Conservation (phyloP, 495 filamentous ascomycete species). For the Symbiotaphrina buchneri region DNA sequence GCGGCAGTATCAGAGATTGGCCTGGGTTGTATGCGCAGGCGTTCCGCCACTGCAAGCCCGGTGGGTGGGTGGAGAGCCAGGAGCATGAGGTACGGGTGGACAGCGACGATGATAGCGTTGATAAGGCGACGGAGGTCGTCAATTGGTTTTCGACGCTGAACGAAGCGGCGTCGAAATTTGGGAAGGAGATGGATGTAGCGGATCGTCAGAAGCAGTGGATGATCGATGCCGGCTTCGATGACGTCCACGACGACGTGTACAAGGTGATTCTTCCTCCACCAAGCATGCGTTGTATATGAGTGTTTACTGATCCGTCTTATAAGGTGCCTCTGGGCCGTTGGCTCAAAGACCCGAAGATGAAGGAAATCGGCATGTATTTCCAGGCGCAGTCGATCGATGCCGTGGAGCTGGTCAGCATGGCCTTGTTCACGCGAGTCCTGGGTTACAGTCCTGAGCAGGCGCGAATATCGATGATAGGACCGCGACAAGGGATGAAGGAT, state of each 20-base stretch:
- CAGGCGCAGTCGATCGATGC: constrained; percentile 18
- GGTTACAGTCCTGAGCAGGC: constrained; percentile 27
- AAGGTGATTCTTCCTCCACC: constrained; percentile 4
- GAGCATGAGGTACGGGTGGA: constrained; percentile 18
- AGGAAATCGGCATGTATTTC: constrained; percentile 4
- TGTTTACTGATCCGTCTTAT: constrained; percentile 4
- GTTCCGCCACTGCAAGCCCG: constrained; percentile 17
- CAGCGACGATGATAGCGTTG: constrained; percentile 21
- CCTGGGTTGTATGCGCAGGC: constrained; percentile 10
- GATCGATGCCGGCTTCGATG: constrained; percentile 13
- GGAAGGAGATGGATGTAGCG: constrained; percentile 7
- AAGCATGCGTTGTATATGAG: constrained; percentile 5
- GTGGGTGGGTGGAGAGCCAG: constrained; percentile 30
- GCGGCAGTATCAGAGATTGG: constrained; percentile 13
- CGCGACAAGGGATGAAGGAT: constrained; percentile 28
- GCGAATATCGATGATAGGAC: constrained; percentile 26
- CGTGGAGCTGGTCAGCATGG: constrained; percentile 18
- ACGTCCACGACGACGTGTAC: constrained; percentile 11
- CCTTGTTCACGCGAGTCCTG: constrained; percentile 27
- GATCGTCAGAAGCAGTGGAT: constrained; percentile 9
- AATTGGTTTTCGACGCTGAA: constrained; percentile 11
- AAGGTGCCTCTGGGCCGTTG: constrained; percentile 10
- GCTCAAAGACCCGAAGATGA: constrained; percentile 10
- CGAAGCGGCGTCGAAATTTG: constrained; percentile 4
- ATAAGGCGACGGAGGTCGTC: constrained; percentile 10